Conservation (phyloP, 2,329 filamentous ascomycete genomes). For the Epichloe sylvatica region DNA sequence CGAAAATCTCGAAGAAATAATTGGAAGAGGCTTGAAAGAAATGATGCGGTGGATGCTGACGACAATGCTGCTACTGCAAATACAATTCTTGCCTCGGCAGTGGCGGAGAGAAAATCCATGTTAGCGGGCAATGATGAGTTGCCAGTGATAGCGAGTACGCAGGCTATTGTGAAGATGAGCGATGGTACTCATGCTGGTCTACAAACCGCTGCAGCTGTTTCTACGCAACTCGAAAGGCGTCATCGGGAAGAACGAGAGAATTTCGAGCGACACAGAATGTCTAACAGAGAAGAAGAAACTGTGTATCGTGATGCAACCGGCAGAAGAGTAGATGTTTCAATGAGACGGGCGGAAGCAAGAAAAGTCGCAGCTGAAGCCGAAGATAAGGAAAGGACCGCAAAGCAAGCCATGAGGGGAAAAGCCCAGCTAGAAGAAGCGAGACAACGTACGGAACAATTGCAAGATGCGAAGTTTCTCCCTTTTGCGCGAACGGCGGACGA, state of each 20-base stretch:
- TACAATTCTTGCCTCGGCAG: slow-evolving; percentile 60
- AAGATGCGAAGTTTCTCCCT: slow-evolving; percentile 71
- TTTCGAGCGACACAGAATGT: slow-evolving; percentile 31
- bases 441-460: slow-evolving; percentile 50
- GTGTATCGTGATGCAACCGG: slow-evolving; percentile 93
- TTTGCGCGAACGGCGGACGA: slow-evolving; percentile 76
- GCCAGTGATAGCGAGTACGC: slow-evolving; percentile 30
- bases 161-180: slow-evolving; percentile 55
- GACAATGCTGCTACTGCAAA: slow-evolving; percentile 49
- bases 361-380: slow-evolving; percentile 50
- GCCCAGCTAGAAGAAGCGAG: slow-evolving; percentile 62
- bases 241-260: slow-evolving; percentile 48
- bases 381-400: slow-evolving; percentile 53
- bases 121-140: slow-evolving; percentile 34
- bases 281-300: slow-evolving; percentile 53
- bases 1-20: slow-evolving; percentile 62
- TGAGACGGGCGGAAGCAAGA: slow-evolving; percentile 80
- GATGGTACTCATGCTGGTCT: slow-evolving; percentile 78
- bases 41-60: slow-evolving; percentile 14
- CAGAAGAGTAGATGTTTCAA: slow-evolving; percentile 80
- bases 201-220: slow-evolving; percentile 69
- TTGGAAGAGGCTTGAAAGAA: slow-evolving; percentile 58
- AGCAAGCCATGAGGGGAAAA: slow-evolving; percentile 69
- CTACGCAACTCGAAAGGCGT: slow-evolving; percentile 51
- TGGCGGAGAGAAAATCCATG: slow-evolving; percentile 47